Evolutionary conservation across 169 alveolate species (phyloP).

Genomic region (Blepharisma undulans): DNA sequence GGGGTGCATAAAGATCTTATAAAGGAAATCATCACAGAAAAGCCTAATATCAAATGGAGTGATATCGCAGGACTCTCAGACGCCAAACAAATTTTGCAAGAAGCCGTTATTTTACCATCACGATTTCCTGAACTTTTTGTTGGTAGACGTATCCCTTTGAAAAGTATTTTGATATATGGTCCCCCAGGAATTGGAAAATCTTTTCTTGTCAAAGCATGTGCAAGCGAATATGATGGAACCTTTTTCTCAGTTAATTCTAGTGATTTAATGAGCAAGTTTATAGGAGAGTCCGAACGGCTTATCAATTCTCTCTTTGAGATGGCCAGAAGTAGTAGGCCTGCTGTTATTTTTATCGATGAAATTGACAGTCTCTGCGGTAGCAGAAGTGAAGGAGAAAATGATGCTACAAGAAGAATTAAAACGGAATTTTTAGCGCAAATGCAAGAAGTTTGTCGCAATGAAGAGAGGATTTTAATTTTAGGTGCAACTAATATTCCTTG

Average conservation of each 20-base stretch:
- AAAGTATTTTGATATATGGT: slow-evolving; percentile 89
- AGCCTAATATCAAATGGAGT: slow-evolving; percentile 93
- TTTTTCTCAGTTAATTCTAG: slow-evolving; percentile 95
- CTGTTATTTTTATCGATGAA: slow-evolving; percentile 98
- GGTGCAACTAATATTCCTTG: slow-evolving; percentile 96
- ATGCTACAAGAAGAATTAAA: slow-evolving; percentile 96
- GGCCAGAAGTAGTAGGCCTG: slow-evolving; percentile 95
- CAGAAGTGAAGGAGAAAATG: slow-evolving; percentile 95
- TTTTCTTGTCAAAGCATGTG: slow-evolving; percentile 98
- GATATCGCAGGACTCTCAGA: slow-evolving; percentile 95
- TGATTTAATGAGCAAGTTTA: slow-evolving; percentile 97
- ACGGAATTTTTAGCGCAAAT: slow-evolving; percentile 99
- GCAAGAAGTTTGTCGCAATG: slow-evolving; percentile 93
- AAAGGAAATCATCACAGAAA: slow-evolving; percentile 84
- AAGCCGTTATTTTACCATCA: slow-evolving; percentile 95
- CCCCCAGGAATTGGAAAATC: slow-evolving; percentile 99
- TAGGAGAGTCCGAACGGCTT: slow-evolving; percentile 98
- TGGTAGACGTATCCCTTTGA: slow-evolving; percentile 92
- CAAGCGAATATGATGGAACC: slow-evolving; percentile 97
- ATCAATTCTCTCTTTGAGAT: slow-evolving; percentile 92
- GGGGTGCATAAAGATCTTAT: slow-evolving; percentile 65
- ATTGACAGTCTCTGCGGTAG: slow-evolving; percentile 96
- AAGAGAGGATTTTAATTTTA: slow-evolving; percentile 89
- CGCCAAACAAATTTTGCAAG: slow-evolving; percentile 93
- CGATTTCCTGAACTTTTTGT: slow-evolving; percentile 94